Conservation (phyloP, 345 rosid genomes). For the Salix caprea region DNA sequence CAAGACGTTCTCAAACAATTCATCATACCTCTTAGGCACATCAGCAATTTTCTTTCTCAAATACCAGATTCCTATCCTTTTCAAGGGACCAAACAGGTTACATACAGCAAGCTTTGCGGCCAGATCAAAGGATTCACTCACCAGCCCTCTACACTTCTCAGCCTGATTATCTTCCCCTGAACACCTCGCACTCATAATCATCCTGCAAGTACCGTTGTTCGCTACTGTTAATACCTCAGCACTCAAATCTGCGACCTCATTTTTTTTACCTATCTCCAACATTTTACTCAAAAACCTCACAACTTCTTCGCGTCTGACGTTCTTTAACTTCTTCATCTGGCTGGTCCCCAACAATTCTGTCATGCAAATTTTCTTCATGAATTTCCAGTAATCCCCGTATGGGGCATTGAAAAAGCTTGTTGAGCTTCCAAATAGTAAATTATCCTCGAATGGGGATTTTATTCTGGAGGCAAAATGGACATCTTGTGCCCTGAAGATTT, state of each 20-base stretch:
- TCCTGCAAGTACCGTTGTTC: constrained; percentile 30
- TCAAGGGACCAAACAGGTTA: constrained; percentile 7
- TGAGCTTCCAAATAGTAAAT: constrained; percentile 20
- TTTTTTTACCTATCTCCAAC: constrained; percentile 1
- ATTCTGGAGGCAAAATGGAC: constrained; percentile 22
- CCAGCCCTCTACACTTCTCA: constrained; percentile 22
- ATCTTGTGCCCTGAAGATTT: constrained; percentile 14
- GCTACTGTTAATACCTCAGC: constrained; percentile 4
- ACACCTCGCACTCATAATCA: constrained; percentile 40
- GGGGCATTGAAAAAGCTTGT: constrained; percentile 29
- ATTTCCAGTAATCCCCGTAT: constrained; percentile 45
- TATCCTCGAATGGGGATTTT: constrained; percentile 19
- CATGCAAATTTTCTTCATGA: constrained; percentile 40
- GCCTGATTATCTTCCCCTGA: constrained; percentile 39
- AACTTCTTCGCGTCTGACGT: constrained; percentile 9
- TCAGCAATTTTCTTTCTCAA: neutral
- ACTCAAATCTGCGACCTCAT: constrained; percentile 11
- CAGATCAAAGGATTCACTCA: constrained; percentile 23
- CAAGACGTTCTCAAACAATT: constrained; percentile 13
- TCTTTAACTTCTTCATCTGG: constrained; percentile 8
- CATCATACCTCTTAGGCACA: neutral
- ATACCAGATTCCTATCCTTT: neutral
- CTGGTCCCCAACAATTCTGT: constrained; percentile 16
- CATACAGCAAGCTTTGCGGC: constrained; percentile 21
- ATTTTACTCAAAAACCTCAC: constrained; percentile 5